Conservation (phyloP, 345 rosid species). For the Reutealis trisperma region DNA sequence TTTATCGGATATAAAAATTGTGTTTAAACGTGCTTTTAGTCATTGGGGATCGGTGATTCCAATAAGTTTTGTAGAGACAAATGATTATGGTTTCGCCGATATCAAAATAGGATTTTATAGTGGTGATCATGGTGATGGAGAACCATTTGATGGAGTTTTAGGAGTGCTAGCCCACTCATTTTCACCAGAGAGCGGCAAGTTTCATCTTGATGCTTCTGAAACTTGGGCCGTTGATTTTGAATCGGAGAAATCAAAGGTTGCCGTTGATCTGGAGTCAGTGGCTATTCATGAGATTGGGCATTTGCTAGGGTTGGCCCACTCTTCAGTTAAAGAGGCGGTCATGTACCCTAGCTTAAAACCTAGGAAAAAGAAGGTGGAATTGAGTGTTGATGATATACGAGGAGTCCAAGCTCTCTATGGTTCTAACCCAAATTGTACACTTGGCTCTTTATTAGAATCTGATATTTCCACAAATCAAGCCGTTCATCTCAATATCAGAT, state of each 20-base stretch:
- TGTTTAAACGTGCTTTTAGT: slow-evolving; percentile 56
- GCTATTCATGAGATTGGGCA: slow-evolving; percentile 90
- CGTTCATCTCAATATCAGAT: slow-evolving; percentile 27
- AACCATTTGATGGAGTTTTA: slow-evolving; percentile 80
- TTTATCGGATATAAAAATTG: slow-evolving; percentile 34
- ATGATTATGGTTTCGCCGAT: slow-evolving; percentile 62
- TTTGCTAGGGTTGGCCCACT: slow-evolving; percentile 67
- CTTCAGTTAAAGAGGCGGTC: slow-evolving; percentile 64
- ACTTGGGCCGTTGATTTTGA: slow-evolving; percentile 80
- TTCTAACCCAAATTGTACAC: slow-evolving; percentile 65
- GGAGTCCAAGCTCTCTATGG: slow-evolving; percentile 83
- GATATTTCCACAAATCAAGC: slow-evolving; percentile 56
- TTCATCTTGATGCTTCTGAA: slow-evolving; percentile 78
- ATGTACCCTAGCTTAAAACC: slow-evolving; percentile 93
- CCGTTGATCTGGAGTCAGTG: slow-evolving; percentile 84
- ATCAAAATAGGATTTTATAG: slow-evolving; percentile 73
- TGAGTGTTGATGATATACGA: slow-evolving; percentile 58
- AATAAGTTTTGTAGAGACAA: slow-evolving; percentile 52
- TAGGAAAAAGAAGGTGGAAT: slow-evolving; percentile 55
- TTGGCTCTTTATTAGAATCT: slow-evolving; percentile 56
- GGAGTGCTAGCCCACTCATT: slow-evolving; percentile 82
- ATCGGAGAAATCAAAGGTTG: slow-evolving; percentile 56
- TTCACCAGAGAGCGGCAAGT: slow-evolving; percentile 76
- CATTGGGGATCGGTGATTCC: slow-evolving; percentile 81
- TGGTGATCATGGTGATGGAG: slow-evolving; percentile 91